Conservation (phyloP, 495 filamentous ascomycete species). For the Neurospora cerealis region DNA sequence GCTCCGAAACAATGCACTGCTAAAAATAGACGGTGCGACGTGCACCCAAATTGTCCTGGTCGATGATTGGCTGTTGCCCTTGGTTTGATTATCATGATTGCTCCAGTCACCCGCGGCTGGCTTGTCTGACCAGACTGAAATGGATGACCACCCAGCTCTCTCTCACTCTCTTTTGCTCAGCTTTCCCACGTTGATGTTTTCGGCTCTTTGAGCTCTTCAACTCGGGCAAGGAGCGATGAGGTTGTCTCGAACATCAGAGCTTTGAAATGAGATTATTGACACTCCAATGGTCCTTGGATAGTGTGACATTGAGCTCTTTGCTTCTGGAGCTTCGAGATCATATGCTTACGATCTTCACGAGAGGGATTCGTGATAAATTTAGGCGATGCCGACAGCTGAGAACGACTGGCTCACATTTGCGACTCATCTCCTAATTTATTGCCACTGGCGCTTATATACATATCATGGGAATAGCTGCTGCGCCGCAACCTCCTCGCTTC, state of each 20-base stretch:
- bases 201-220: not conserved
- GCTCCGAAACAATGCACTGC: not conserved
- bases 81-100: not conserved
- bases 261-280: not conserved
- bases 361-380: not conserved
- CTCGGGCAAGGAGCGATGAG: not conserved
- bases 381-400: not conserved
- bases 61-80: not conserved
- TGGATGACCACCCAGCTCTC: not conserved
- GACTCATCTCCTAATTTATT: not conserved
- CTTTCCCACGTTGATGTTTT: not conserved
- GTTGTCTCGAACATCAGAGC: not conserved
- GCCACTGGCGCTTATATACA: not conserved
- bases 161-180: not conserved
- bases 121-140: not conserved
- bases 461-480: not conserved
- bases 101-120: not conserved
- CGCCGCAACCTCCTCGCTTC: not conserved
- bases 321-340: not conserved
- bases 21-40: not conserved
- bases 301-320: not conserved
- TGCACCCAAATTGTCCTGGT: not conserved
- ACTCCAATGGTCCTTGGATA: not conserved
- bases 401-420: not conserved
- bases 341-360: not conserved